These are phyloP conservation scores for Paecilomyces niveus DNA, from an alignment of 2,329 filamentous ascomycete genomes.

Conservation along the genomic window DNA sequence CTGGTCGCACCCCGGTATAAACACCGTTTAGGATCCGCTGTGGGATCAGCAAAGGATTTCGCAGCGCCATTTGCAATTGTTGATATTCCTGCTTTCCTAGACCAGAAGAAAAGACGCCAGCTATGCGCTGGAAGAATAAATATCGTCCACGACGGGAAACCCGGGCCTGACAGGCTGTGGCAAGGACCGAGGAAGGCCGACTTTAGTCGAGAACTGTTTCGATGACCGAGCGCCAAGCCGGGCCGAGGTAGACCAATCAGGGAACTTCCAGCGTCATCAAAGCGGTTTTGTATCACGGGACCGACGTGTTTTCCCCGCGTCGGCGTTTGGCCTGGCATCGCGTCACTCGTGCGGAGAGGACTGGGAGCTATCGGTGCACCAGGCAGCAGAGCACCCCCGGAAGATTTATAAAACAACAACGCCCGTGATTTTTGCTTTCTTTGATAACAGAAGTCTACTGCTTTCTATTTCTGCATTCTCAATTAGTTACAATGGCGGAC, in stretches of 20 bases:
- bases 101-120: background rate
- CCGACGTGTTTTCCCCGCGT: slow-evolving; percentile 25
- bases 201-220: slow-evolving; percentile 4
- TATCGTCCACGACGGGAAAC: background rate
- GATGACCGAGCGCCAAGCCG: slow-evolving; percentile 9
- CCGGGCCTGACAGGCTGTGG: background rate
- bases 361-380: slow-evolving; percentile 7
- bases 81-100: background rate
- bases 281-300: slow-evolving; percentile 23
- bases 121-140: background rate
- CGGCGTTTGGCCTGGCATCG: slow-evolving; percentile 6
- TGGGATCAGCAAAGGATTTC: slow-evolving; percentile 26
- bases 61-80: slow-evolving; percentile 31
- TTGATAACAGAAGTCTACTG: background rate
- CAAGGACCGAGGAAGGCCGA: background rate
- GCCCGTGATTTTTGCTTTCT: background rate
- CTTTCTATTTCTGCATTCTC: background rate
- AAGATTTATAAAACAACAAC: background rate
- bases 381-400: slow-evolving; percentile 6
- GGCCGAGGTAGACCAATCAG: slow-evolving; percentile 21
- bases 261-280: slow-evolving; percentile 19
- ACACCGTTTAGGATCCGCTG: slow-evolving; percentile 19
- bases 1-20: slow-evolving; percentile 13
- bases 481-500: slow-evolving; percentile 26
- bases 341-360: slow-evolving; percentile 14